phyloP scores from a whole-genome alignment of 495 filamentous ascomycete species.

The Penicillium antarcticum region DNA sequence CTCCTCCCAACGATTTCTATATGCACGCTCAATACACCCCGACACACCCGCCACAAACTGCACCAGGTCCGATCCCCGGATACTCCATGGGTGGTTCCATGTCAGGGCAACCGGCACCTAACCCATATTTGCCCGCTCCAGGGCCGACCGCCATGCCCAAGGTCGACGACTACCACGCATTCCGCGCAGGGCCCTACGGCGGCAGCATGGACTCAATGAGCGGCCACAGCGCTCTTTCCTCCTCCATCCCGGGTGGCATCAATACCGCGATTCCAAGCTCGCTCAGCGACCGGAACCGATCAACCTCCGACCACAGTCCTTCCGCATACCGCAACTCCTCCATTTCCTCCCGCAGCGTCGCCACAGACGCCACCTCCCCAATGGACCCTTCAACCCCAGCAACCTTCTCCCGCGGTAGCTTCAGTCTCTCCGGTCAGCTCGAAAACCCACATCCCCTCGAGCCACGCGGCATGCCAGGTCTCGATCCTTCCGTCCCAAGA shows the following conservation, averaged over 20 bases:
- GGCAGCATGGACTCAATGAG: slow-evolving; percentile 35
- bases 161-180: slow-evolving; percentile 37
- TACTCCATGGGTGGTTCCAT: slow-evolving; percentile 37
- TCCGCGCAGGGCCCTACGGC: slow-evolving; percentile 33
- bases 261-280: slow-evolving; percentile 29
- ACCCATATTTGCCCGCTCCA: slow-evolving; percentile 39
- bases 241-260: slow-evolving; percentile 33
- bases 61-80: slow-evolving; percentile 26
- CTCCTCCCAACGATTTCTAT: slow-evolving; percentile 37
- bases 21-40: slow-evolving; percentile 36
- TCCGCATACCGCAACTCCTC: slow-evolving; percentile 43
- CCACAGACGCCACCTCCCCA: slow-evolving; percentile 41
- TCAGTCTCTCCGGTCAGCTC: slow-evolving; percentile 36
- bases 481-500: slow-evolving; percentile 37
- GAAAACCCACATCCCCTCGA: slow-evolving; percentile 31
- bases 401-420: slow-evolving; percentile 39
- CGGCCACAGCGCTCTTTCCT: slow-evolving; percentile 30
- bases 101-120: slow-evolving; percentile 33
- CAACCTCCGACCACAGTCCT: slow-evolving; percentile 40
- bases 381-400: slow-evolving; percentile 39
- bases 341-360: slow-evolving; percentile 40
- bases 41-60: slow-evolving; percentile 32
- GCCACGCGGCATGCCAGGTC: slow-evolving; percentile 29
- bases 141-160: slow-evolving; percentile 30
- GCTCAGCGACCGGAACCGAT: slow-evolving; percentile 39